These are phyloP conservation scores for Paspalum vaginatum DNA, from an alignment of 176 grass and related monocot species.

Conservation along the genomic window DNA sequence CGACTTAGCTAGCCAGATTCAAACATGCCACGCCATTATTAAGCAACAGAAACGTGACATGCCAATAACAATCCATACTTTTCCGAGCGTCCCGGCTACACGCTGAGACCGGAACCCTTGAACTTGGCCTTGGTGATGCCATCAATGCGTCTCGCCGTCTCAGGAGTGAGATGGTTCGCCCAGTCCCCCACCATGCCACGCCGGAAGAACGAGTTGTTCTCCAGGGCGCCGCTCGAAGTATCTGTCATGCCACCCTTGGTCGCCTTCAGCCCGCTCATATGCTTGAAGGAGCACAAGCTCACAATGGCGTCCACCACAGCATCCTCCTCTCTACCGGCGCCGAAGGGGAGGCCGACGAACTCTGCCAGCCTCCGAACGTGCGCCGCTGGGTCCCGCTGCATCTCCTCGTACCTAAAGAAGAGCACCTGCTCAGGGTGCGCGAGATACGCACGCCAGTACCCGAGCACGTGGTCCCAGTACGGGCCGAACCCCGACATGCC, in stretches of 20 bases:
- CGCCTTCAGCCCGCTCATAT: not conserved
- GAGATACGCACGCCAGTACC: conserved; percentile 21
- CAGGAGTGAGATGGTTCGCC: not conserved
- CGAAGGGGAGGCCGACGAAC: not conserved
- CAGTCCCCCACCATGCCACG: conserved; percentile 21
- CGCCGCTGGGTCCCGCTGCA: not conserved
- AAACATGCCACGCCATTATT: too few species aligned
- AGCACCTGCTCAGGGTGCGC: conserved; percentile 2
- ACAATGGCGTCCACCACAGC: not conserved
- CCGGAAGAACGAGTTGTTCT: conserved; percentile 6
- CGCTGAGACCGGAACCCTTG: too few species aligned
- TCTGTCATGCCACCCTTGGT: not conserved
- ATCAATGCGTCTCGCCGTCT: not conserved
- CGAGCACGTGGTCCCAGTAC: not conserved
- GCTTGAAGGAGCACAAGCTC: conserved; percentile 18
- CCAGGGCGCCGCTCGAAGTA: too few species aligned
- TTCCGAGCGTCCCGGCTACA: too few species aligned
- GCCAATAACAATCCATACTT: too few species aligned
- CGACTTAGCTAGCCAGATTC: too few species aligned
- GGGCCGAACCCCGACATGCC: not conserved
- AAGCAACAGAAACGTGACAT: too few species aligned
- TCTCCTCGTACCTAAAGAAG: conserved; percentile 42
- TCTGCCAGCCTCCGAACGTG: not conserved
- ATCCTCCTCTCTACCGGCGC: not conserved
- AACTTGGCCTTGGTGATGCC: not conserved